phyloP scores from a whole-genome alignment of 768 basidiomycete genomes.

The Cubamyces sp. region DNA sequence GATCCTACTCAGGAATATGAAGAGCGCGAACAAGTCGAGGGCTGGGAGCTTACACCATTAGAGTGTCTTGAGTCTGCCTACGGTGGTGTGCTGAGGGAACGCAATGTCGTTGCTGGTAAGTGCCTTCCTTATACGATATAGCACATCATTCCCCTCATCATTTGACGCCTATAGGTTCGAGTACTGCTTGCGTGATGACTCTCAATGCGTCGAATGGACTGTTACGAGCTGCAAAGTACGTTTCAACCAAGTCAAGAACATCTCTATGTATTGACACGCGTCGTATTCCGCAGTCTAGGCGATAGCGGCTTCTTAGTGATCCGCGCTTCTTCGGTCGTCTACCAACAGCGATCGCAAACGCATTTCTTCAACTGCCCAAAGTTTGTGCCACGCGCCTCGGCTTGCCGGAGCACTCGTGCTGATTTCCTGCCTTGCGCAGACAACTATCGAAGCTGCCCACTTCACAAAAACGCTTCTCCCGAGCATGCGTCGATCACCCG shows the following conservation, averaged over 20 bases:
- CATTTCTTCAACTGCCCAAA: constrained; percentile 52
- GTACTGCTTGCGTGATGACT: constrained; percentile 78
- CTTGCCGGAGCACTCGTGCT: no score
- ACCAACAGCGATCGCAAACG: constrained; percentile 47
- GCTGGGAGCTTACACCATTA: constrained; percentile 67
- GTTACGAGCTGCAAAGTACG: constrained; percentile 79
- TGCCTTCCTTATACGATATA: not conserved
- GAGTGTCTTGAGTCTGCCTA: constrained; percentile 77
- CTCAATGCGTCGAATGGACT: constrained; percentile 76
- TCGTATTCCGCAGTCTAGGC: constrained; percentile 55
- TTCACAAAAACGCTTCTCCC: constrained; percentile 26
- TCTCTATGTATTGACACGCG: constrained; percentile 1
- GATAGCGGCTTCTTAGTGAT: constrained; percentile 79
- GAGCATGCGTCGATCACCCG: constrained; percentile 42
- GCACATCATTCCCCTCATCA: constrained; percentile 7
- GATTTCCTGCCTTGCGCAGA: constrained; percentile 25
- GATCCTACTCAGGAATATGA: constrained; percentile 78
- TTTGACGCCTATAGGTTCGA: constrained; percentile 59
- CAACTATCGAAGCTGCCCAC: constrained; percentile 43
- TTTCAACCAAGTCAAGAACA: constrained; percentile 14
- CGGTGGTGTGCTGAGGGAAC: constrained; percentile 70
- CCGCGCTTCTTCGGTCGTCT: constrained; percentile 64
- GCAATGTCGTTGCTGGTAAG: constrained; percentile 43
- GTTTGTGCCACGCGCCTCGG: constrained; percentile 37
- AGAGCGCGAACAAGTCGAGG: constrained; percentile 64